Percentiles rank a stretch among this genome's conserved stretches.
Evolutionary conservation across 805 yeast species (phyloP).

Genomic region (Starmerella powellii): DNA sequence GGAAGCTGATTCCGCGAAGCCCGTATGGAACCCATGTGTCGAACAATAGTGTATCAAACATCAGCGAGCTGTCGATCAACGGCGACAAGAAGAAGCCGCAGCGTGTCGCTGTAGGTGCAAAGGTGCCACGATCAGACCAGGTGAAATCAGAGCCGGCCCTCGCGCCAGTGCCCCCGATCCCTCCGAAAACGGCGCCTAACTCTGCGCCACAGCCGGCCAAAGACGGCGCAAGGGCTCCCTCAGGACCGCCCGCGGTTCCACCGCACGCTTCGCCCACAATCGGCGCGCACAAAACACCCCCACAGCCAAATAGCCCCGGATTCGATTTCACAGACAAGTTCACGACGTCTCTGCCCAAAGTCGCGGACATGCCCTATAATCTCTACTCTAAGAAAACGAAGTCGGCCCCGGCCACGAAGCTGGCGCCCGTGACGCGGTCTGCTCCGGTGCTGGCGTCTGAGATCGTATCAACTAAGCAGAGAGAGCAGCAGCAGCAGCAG

Average conservation of each 20-base stretch:
- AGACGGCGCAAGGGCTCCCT: no score
- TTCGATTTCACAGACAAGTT: conserved; percentile 9
- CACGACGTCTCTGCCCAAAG: conserved; percentile 15
- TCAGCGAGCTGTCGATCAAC: conserved; percentile 3
- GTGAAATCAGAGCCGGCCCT: neutral
- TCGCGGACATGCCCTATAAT: conserved; percentile 22
- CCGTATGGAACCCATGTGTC: conserved; percentile 23
- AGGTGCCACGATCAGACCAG: neutral
- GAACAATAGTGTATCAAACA: conserved; percentile 4
- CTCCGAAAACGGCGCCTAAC: neutral
- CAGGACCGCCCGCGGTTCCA: no score
- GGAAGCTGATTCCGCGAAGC: conserved; percentile 15
- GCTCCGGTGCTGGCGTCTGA: conserved; percentile 6
- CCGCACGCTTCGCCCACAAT: neutral
- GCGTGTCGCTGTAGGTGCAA: conserved; percentile 23
- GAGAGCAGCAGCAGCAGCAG: neutral
- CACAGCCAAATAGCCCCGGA: neutral
- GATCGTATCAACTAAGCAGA: neutral
- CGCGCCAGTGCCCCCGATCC: neutral
- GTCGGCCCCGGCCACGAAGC: neutral
- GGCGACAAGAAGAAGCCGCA: conserved; percentile 10
- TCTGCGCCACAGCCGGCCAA: neutral
- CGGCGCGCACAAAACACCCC: neutral
- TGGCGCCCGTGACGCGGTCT: neutral
- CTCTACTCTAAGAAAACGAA: conserved; percentile 18